Conservation (phyloP, 2,329 filamentous ascomycete species). For the Diaporthe eres region DNA sequence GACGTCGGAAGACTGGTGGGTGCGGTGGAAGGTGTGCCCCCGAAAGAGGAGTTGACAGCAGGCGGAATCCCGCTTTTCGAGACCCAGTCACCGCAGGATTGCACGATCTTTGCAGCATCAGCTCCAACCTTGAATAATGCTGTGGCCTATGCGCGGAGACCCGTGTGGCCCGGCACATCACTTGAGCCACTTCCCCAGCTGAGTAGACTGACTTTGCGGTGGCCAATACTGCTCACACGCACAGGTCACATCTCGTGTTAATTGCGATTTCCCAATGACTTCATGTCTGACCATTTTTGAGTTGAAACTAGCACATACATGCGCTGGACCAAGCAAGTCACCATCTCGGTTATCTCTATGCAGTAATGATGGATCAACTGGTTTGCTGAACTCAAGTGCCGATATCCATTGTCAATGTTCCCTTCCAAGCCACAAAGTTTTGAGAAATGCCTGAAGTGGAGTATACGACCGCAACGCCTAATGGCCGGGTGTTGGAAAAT, state of each 20-base stretch:
- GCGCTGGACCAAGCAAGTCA: not conserved
- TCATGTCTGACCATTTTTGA: not conserved
- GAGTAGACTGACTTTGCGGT: not conserved
- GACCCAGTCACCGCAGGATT: not conserved
- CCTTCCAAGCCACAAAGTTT: not conserved
- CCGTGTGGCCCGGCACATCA: not conserved
- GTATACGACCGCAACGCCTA: not conserved
- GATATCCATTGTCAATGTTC: not conserved
- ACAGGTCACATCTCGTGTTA: not conserved
- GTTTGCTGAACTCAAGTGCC: not conserved
- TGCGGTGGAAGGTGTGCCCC: slow-evolving; percentile 11
- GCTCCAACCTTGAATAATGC: not conserved
- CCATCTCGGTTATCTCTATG: slow-evolving; percentile 9
- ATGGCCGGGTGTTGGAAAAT: not conserved
- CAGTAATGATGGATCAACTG: not conserved
- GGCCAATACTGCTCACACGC: not conserved
- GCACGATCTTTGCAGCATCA: slow-evolving; percentile 3
- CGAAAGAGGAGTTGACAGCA: slow-evolving; percentile 9
- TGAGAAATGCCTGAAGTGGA: not conserved
- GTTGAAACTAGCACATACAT: not conserved
- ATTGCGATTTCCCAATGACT: not conserved
- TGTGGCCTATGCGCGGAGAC: not conserved
- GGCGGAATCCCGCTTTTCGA: not conserved
- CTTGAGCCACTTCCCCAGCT: not conserved
- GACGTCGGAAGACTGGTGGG: not conserved